Conservation (phyloP, 805 yeast species). For the Saccharomycopsis vini region DNA sequence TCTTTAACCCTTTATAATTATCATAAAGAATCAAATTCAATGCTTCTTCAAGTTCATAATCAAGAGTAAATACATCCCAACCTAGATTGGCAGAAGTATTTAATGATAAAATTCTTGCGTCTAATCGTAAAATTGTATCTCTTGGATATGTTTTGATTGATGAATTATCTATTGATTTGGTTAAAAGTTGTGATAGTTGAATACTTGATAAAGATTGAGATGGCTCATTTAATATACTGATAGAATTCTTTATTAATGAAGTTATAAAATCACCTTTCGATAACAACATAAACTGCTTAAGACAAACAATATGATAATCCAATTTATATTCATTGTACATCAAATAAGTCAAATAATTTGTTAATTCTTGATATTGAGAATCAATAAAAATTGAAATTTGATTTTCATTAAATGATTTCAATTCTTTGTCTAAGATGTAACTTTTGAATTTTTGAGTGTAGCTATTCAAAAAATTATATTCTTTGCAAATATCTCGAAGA, state of each 20-base stretch:
- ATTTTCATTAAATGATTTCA: conserved; percentile 4
- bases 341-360: conserved; percentile 11
- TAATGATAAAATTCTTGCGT: conserved; percentile 72
- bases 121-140: conserved; percentile 47
- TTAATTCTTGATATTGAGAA: conserved; percentile 14
- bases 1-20: conserved; percentile 34
- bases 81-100: conserved; percentile 52
- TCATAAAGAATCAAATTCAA: conserved; percentile 25
- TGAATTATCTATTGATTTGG: conserved; percentile 51
- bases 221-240: conserved; percentile 45
- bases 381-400: conserved; percentile 12
- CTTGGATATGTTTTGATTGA: conserved; percentile 35
- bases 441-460: conserved; percentile 27
- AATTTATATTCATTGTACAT: conserved; percentile 13
- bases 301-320: conserved; percentile 14
- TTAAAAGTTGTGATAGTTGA: conserved; percentile 54
- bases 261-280: conserved; percentile 80
- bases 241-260: conserved; percentile 47
- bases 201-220: conserved; percentile 56
- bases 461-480: conserved; percentile 52
- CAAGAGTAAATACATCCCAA: conserved; percentile 90
- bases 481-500: conserved; percentile 56
- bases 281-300: conserved; percentile 45
- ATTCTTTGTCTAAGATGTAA: conserved; percentile 7
- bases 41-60: conserved; percentile 43